These are phyloP conservation scores for Pestalotiopsis sp. DNA, from an alignment of 2,329 filamentous ascomycete genomes.

Conservation along the genomic window DNA sequence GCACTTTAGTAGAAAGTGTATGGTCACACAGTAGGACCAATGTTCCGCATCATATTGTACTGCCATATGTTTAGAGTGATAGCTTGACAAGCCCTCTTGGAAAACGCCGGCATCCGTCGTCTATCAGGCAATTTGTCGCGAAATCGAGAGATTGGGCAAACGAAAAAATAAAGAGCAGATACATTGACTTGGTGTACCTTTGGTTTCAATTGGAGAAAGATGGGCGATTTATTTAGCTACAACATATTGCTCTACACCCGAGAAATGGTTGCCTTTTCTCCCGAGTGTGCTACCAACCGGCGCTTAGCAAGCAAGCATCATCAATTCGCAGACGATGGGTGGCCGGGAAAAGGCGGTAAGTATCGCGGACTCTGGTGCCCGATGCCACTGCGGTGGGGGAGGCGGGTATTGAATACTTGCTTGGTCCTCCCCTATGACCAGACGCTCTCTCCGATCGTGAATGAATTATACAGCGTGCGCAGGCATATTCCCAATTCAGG, in stretches of 20 bases:
- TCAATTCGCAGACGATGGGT: neutral
- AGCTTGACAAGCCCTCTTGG: neutral
- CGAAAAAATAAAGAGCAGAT: neutral
- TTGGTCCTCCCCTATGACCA: neutral
- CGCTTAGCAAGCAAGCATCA: neutral
- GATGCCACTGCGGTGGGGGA: constrained; percentile 17
- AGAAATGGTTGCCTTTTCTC: neutral
- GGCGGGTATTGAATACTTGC: constrained; percentile 16
- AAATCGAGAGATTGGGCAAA: neutral
- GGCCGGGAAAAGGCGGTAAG: constrained; percentile 8
- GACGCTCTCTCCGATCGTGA: neutral
- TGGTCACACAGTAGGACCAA: neutral
- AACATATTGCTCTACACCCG: neutral
- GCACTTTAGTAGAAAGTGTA: neutral
- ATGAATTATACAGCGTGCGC: neutral
- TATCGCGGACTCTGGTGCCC: constrained; percentile 17
- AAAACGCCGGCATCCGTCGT: neutral
- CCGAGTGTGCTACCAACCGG: neutral
- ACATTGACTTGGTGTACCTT: no score
- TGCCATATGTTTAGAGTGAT: neutral
- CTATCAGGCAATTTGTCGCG: neutral
- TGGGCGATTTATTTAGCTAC: no score
- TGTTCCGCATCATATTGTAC: neutral
- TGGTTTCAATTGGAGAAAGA: no score
- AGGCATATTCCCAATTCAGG: neutral